A percentile compares a stretch with the other conserved stretches of the same genome.
phyloP scores from a whole-genome alignment of 495 filamentous ascomycete species.

The Beverwykella pulmonaria region DNA sequence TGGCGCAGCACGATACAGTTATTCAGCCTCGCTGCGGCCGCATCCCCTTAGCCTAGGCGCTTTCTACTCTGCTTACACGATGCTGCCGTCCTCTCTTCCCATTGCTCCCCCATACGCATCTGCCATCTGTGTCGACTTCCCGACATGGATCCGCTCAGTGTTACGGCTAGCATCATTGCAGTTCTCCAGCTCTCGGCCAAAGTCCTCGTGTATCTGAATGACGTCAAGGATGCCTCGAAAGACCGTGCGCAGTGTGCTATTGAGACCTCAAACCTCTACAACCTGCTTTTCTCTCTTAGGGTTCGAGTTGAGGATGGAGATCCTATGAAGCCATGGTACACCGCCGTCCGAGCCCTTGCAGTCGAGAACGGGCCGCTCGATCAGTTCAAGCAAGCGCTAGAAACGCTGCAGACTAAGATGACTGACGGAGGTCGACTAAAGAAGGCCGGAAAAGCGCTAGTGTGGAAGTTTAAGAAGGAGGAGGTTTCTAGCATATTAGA shows the following conservation, averaged over 20 bases:
- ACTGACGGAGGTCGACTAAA: conserved; percentile 24
- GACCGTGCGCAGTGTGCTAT: conserved; percentile 31
- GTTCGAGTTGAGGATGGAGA: conserved; percentile 35
- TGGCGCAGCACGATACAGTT: no score
- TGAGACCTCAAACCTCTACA: conserved; percentile 34
- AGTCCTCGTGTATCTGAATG: conserved; percentile 40
- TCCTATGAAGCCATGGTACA: conserved; percentile 29
- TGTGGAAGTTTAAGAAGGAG: no score
- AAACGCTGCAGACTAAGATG: conserved; percentile 33
- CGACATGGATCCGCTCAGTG: conserved; percentile 37
- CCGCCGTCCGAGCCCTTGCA: conserved; percentile 29
- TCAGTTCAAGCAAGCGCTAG: conserved; percentile 38
- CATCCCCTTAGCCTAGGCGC: no score
- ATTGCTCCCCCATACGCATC: no score
- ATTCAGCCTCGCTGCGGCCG: no score
- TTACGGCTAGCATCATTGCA: conserved; percentile 37
- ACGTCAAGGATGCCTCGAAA: conserved; percentile 42
- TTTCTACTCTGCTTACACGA: not conserved
- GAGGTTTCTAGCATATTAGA: no score
- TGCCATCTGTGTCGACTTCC: no score
- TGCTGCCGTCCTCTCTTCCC: not conserved
- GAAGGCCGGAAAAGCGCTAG: conserved; percentile 41
- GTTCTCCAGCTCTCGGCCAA: conserved; percentile 36
- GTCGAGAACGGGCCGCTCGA: conserved; percentile 37
- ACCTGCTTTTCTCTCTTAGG: conserved; percentile 37